Percentiles rank a stretch among this genome's conserved stretches.
Conservation (phyloP, 192 early-diverging fungal genomes). For the Coemansia javaensis region DNA sequence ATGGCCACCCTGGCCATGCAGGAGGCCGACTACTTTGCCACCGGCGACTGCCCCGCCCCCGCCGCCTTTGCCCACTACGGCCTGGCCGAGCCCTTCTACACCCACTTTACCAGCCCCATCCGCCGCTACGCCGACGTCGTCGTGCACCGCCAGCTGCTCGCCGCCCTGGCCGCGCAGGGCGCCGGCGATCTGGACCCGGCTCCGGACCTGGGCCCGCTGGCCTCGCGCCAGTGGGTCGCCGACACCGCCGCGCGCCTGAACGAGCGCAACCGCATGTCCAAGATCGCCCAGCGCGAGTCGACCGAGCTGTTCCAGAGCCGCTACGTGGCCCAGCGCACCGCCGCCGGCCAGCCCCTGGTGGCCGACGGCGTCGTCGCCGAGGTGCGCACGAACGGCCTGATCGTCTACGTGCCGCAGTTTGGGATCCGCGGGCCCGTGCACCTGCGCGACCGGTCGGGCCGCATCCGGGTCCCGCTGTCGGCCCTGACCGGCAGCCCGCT, state of each 20-base stretch:
- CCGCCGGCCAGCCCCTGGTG: conserved; percentile 42
- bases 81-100: conserved; percentile 68
- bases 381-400: conserved; percentile 62
- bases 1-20: conserved; percentile 77
- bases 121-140: conserved; percentile 79
- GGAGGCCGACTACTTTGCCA: conserved; percentile 68
- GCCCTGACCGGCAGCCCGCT: conserved; percentile 47
- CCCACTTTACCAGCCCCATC: conserved; percentile 81
- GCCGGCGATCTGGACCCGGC: background rate
- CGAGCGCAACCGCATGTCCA: conserved; percentile 63
- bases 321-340: conserved; percentile 55
- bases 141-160: conserved; percentile 67
- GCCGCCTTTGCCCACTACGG: conserved; percentile 65
- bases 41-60: conserved; percentile 39
- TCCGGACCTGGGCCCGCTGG: background rate
- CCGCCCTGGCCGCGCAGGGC: conserved; percentile 17
- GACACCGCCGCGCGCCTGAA: conserved; percentile 56
- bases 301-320: conserved; percentile 76
- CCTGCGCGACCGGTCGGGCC: conserved; percentile 56
- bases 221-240: conserved; percentile 25
- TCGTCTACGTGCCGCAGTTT: conserved; percentile 51
- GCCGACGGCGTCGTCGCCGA: conserved; percentile 66
- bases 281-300: conserved; percentile 74
- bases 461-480: conserved; percentile 56
- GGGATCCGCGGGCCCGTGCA: conserved; percentile 71